Base-by-base conservation (phyloP, 495 filamentous ascomycete species). In the Cercophora sp. region DNA sequence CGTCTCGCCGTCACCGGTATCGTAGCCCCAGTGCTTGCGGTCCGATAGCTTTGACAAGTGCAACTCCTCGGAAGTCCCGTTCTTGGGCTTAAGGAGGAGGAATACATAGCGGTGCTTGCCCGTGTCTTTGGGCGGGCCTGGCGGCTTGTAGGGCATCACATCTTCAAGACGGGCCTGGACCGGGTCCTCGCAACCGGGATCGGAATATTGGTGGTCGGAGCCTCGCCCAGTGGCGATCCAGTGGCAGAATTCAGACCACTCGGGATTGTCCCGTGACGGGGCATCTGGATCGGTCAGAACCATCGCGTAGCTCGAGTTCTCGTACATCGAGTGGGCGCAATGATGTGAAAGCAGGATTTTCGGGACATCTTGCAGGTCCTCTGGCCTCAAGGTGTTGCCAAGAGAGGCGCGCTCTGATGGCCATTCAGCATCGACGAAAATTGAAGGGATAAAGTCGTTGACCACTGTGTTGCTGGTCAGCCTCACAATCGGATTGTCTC, bases 241-340 rank as follows among this genome's bases (percentile, higher is more conserved):
- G 62, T 88, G 85, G 63, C 85, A 88, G 65, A 85, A 79, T 63
- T 89, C 81, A n/a, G 74, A 75, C 79, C 79, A 86, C 59, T 83
- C 73, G 13, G 84, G 83, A 56, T 86, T 64, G 18, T 81, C 70
- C 24, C 79, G 76, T 1, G 80, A 84, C 0, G 85, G 84, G 0
- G 85, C 85, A 62, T 89, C 85, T 0, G 86, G 85, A 60, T 89
- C 85, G 1, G 85, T 86, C 1, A 88, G 65, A 32, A 73, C 63
- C 44, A 86, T 56, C 16, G 71, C 64, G 57, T 76, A 60, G 23
- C 61, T 58, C 8, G 16, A 25, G 13, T 32, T 41, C n/a, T n/a
- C n/a, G 26, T 47, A 18, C 2, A 50, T 53, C 18, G 34, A 18
- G 25, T 27, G 31, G 11, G 8, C 4, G 53, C 22, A 16, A 39